Evolutionary conservation across 2,329 filamentous ascomycete species (phyloP).

Genomic region (Diaporthe aspalathi): DNA sequence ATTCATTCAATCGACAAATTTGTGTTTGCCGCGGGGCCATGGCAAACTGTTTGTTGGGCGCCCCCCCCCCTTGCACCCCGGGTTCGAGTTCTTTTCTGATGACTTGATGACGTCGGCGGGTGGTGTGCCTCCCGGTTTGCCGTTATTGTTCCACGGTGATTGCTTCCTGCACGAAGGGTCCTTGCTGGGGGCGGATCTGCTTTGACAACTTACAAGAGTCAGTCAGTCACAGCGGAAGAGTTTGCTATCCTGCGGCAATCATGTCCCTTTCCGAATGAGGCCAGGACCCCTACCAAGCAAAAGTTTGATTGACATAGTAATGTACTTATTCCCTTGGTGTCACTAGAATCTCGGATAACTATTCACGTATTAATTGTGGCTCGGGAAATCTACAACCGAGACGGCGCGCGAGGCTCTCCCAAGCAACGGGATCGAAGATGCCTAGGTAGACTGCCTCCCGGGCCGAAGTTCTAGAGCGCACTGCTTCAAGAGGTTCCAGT

Average conservation of each 20-base stretch:
- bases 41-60: not conserved
- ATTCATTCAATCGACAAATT: slow-evolving; percentile 8
- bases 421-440: not conserved
- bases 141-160: not conserved
- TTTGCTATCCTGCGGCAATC: not conserved
- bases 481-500: not conserved
- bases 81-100: not conserved
- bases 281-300: not conserved
- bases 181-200: not conserved
- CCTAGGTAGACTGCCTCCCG: not conserved
- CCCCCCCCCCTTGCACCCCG: not conserved
- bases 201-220: not conserved
- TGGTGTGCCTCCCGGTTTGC: not conserved
- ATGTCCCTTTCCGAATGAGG: not conserved
- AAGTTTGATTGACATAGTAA: not conserved
- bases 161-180: slow-evolving; percentile 25
- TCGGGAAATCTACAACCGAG: slow-evolving; percentile 22
- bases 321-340: not conserved
- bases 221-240: slow-evolving; percentile 12
- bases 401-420: not conserved
- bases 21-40: slow-evolving; percentile 17
- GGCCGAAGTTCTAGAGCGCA: slow-evolving; percentile 10
- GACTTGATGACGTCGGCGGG: slow-evolving; percentile 19
- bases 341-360: not conserved
- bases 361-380: not conserved